Conservation (phyloP, 2,329 filamentous ascomycete species). For the Macrophomina phaseolina region DNA sequence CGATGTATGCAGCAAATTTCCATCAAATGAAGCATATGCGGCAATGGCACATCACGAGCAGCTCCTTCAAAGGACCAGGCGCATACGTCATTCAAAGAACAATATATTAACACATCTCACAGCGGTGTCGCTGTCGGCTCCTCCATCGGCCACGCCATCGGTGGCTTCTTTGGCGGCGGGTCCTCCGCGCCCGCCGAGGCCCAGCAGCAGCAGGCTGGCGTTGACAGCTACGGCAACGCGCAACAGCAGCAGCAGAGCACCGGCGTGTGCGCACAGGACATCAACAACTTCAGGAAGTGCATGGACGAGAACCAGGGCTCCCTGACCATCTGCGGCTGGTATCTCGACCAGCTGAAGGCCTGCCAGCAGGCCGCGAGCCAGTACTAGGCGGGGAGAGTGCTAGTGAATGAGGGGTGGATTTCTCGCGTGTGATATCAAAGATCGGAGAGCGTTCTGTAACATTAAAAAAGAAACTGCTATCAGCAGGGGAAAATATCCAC, state of each 20-base stretch:
- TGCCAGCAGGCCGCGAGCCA: constrained; percentile 55
- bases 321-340: constrained; percentile 97
- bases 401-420: not conserved
- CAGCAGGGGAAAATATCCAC: not conserved
- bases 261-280: constrained; percentile 72
- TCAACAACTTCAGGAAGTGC: constrained; percentile 89
- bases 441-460: too few species aligned
- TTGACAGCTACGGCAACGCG: constrained; percentile 58
- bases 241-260: constrained; percentile 36
- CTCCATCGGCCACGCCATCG: constrained; percentile 92
- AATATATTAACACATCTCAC: constrained; percentile 28
- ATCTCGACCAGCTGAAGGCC: constrained; percentile 84
- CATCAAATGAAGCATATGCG: not conserved
- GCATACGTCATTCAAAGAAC: not conserved
- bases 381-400: constrained; percentile 46
- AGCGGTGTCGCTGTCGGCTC: constrained; percentile 97
- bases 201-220: constrained; percentile 38
- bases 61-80: not conserved
- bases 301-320: constrained; percentile 95
- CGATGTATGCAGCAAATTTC: not conserved
- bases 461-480: not conserved
- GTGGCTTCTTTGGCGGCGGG: constrained; percentile 80
- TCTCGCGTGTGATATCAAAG: not conserved
- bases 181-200: constrained; percentile 59
- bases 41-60: not conserved